Conservation (phyloP, 306 rosid species). For the Quillaja saponaria region DNA sequence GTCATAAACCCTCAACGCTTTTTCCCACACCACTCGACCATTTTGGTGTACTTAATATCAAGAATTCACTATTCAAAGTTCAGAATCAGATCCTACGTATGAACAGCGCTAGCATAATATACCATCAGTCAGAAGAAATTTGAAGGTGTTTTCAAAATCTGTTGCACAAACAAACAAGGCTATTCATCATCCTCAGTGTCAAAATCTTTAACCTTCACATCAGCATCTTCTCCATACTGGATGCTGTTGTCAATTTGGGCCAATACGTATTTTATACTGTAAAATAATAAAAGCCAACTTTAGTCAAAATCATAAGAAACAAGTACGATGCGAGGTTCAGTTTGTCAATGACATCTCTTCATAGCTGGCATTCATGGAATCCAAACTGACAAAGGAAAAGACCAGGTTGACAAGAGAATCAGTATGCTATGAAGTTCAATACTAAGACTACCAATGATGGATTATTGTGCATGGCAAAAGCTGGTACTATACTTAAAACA, state of each 20-base stretch:
- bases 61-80: slow-evolving; percentile 15
- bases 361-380: no score
- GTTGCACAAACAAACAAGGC: slow-evolving; percentile 4
- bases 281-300: slow-evolving; percentile 25
- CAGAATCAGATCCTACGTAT: slow-evolving; percentile 17
- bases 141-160: neutral
- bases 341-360: neutral
- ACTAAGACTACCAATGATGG: neutral
- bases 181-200: slow-evolving; percentile 62
- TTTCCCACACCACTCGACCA: neutral
- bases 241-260: slow-evolving; percentile 64
- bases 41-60: slow-evolving; percentile 13
- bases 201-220: slow-evolving; percentile 66
- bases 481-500: no score
- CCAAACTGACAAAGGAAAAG: no score
- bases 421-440: neutral
- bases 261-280: slow-evolving; percentile 60
- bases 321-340: neutral
- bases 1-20: no score
- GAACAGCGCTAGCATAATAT: slow-evolving; percentile 25
- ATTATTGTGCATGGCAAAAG: no score
- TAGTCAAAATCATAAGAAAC: no score
- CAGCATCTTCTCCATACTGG: slow-evolving; percentile 77
- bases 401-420: no score
- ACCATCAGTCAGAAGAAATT: slow-evolving; percentile 3